Conservation (phyloP, 768 basidiomycete genomes). For the Suillus americanus region DNA sequence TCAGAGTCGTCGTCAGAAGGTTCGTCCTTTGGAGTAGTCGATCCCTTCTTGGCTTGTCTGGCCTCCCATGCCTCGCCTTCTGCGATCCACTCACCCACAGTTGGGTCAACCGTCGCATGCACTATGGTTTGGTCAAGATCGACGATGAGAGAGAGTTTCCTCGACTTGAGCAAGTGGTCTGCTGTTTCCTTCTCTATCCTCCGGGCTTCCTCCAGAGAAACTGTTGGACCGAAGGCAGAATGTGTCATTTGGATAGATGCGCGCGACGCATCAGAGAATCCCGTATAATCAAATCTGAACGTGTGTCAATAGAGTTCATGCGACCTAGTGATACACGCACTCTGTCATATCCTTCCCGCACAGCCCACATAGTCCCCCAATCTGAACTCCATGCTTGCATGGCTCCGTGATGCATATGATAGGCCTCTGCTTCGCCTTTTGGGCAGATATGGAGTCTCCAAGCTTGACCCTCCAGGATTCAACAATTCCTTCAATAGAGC, state of each 20-base stretch:
- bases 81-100: conserved; percentile 94
- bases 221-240: conserved; percentile 86
- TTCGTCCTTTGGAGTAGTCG: conserved; percentile 30
- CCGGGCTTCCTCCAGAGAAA: conserved; percentile 90
- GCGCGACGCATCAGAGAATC: conserved; percentile 81
- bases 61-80: conserved; percentile 84
- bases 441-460: conserved; percentile 63
- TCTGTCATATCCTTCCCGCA: conserved; percentile 96
- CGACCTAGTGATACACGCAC: conserved; percentile 43
- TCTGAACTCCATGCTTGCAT: conserved; percentile 95
- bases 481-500: conserved; percentile 77
- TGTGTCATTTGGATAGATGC: conserved; percentile 95
- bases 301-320: conserved; percentile 14
- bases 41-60: conserved; percentile 45
- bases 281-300: conserved; percentile 77
- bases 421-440: conserved; percentile 57
- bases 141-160: conserved; percentile 91
- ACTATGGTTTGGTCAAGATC: conserved; percentile 99
- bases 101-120: conserved; percentile 97
- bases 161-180: conserved; percentile 67
- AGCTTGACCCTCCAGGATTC: conserved; percentile 66
- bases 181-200: conserved; percentile 85
- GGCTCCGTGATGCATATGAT: conserved; percentile 77
- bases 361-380: conserved; percentile 87
- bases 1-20: conserved; percentile 38